Conservation (phyloP, 305 asterid genomes). For the Fraxinus velutina region DNA sequence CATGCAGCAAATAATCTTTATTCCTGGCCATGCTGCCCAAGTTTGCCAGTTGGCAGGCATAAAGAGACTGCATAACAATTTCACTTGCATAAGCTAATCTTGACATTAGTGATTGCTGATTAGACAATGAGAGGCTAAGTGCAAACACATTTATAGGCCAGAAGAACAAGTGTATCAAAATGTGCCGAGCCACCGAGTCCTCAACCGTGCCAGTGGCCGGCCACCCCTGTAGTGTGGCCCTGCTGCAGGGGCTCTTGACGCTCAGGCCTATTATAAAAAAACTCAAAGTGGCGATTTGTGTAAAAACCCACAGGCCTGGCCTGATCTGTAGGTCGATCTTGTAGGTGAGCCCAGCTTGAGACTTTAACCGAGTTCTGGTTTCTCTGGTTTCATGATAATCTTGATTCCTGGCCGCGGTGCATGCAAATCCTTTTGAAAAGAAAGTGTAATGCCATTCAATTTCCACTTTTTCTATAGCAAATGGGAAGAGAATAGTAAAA, state of each 20-base stretch:
- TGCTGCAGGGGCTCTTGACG: background rate
- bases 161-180: background rate
- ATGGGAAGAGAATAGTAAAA: background rate
- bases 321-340: background rate
- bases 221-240: background rate
- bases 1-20: background rate
- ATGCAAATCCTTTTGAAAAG: background rate
- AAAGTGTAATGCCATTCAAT: background rate
- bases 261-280: background rate
- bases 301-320: background rate
- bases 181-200: background rate
- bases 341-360: background rate
- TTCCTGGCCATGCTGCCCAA: background rate
- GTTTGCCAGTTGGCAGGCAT: background rate
- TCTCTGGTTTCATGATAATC: background rate
- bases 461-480: background rate
- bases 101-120: background rate
- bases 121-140: background rate
- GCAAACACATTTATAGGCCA: background rate
- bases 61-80: background rate
- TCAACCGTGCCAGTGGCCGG: background rate
- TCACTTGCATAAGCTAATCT: background rate
- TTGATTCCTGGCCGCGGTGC: background rate
- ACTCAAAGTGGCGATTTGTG: background rate
- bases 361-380: background rate